Percentiles rank a stretch among this genome's conserved stretches.
Evolutionary conservation across 352 stramenopile genomes (phyloP).

Genomic region (Phytophthora chlamydospora): DNA sequence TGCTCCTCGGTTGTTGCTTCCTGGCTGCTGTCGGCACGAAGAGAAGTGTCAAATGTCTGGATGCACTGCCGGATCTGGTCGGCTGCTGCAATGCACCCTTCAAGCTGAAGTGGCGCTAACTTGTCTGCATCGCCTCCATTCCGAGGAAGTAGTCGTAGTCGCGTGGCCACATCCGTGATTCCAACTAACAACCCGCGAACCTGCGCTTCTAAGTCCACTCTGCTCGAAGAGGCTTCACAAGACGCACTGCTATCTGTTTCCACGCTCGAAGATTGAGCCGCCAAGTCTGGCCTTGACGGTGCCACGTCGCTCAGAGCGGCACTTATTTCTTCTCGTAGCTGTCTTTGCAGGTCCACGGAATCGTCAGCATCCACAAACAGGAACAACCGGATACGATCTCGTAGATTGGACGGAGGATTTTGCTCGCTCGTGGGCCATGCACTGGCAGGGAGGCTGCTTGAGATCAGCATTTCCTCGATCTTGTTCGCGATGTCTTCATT

Average conservation of each 20-base stretch:
- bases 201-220: slow-evolving; percentile 7
- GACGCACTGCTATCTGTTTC: too few species aligned
- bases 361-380: slow-evolving; percentile 22
- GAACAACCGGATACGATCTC: slow-evolving; percentile 15
- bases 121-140: slow-evolving; percentile 4
- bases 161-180: slow-evolving; percentile 27
- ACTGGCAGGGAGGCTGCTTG: slow-evolving; percentile 7
- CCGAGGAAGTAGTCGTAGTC: slow-evolving; percentile 20
- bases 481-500: slow-evolving; percentile 16
- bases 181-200: slow-evolving; percentile 24
- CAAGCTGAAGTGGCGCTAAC: slow-evolving; percentile 15
- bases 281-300: too few species aligned
- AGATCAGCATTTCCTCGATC: slow-evolving; percentile 31
- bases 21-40: slow-evolving; percentile 7
- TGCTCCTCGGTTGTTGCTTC: not conserved
- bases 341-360: slow-evolving; percentile 24
- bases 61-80: slow-evolving; percentile 37
- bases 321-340: slow-evolving; percentile 26
- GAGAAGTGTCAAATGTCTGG: slow-evolving; percentile 20
- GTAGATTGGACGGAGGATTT: not conserved
- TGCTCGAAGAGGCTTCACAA: too few species aligned
- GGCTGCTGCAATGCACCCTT: slow-evolving; percentile 30
- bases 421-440: not conserved
- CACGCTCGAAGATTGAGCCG: too few species aligned
- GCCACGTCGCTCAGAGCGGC: slow-evolving; percentile 19